phyloP scores from a whole-genome alignment of 169 alveolate species.

The Plasmodium berghei region DNA sequence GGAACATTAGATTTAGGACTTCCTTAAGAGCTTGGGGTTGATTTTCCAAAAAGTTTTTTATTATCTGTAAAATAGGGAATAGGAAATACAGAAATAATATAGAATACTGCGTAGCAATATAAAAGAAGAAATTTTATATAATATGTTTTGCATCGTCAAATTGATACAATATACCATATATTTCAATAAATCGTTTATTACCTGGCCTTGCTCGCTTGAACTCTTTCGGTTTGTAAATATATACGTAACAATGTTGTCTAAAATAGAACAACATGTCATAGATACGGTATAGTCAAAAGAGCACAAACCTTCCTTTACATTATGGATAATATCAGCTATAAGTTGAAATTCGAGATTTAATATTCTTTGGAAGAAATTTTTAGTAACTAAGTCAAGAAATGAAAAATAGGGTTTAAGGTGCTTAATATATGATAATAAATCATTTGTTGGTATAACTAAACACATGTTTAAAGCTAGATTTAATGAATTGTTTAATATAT shows the following conservation, averaged over 20 bases:
- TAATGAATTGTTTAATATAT: constrained; percentile 90
- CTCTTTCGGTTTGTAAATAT: constrained; percentile 77
- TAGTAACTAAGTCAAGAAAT: constrained; percentile 91
- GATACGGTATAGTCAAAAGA: constrained; percentile 83
- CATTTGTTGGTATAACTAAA: constrained; percentile 90
- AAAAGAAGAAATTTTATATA: background rate
- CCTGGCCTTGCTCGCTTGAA: constrained; percentile 73
- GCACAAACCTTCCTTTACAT: constrained; percentile 85
- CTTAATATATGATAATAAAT: constrained; percentile 88
- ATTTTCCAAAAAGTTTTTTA: constrained; percentile 83
- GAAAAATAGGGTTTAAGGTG: constrained; percentile 89
- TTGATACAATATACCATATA: too few relatives aligned
- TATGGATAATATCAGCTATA: constrained; percentile 81
- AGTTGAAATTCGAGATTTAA: constrained; percentile 76
- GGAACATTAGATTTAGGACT: constrained; percentile 87
- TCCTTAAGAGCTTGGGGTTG: constrained; percentile 88
- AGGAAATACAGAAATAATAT: background rate
- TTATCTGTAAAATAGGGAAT: constrained; percentile 74
- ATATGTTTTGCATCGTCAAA: background rate
- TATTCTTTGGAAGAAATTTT: constrained; percentile 87
- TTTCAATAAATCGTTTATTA: background rate
- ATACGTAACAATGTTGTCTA: constrained; percentile 86
- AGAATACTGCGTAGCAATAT: background rate
- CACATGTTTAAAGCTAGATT: constrained; percentile 91
- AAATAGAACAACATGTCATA: constrained; percentile 81